Evolutionary conservation across 306 rosid genomes (phyloP).

Genomic region (Prunus salicina): DNA sequence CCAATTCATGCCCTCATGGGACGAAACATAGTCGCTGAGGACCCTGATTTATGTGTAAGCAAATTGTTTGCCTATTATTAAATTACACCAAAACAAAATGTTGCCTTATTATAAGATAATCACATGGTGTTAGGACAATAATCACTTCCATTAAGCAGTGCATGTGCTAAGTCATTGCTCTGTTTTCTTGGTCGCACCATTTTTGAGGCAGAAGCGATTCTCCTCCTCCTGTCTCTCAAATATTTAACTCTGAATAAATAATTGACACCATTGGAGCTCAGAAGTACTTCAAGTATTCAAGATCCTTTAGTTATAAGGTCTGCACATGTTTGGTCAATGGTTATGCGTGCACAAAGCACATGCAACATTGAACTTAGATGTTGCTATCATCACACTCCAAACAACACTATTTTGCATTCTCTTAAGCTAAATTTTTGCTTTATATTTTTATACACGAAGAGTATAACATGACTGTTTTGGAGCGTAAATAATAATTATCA

Average conservation of each 20-base stretch:
- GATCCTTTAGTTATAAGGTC: not conserved
- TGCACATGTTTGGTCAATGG: not conserved
- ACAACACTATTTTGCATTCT: too few species aligned
- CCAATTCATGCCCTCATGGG: not conserved
- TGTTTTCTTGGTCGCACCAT: not conserved
- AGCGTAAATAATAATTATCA: too few species aligned
- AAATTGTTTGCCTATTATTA: not conserved
- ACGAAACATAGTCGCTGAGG: not conserved
- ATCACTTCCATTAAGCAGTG: not conserved
- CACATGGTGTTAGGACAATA: not conserved
- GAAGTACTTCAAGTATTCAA: not conserved
- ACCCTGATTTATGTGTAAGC: not conserved
- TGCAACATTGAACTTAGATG: not conserved
- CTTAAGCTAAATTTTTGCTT: too few species aligned
- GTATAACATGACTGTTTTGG: too few species aligned
- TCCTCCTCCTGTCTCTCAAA: not conserved
- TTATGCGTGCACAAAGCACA: conserved; percentile 4
- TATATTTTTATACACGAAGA: too few species aligned
- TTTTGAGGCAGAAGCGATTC: not conserved
- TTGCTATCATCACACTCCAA: too few species aligned
- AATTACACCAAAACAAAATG: not conserved
- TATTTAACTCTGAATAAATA: not conserved
- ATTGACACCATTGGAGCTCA: not conserved
- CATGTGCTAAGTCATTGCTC: not conserved
- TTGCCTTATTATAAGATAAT: not conserved